Evolutionary conservation across 306 rosid genomes (phyloP).

Genomic region (Dalbergia cochinchinensis): DNA sequence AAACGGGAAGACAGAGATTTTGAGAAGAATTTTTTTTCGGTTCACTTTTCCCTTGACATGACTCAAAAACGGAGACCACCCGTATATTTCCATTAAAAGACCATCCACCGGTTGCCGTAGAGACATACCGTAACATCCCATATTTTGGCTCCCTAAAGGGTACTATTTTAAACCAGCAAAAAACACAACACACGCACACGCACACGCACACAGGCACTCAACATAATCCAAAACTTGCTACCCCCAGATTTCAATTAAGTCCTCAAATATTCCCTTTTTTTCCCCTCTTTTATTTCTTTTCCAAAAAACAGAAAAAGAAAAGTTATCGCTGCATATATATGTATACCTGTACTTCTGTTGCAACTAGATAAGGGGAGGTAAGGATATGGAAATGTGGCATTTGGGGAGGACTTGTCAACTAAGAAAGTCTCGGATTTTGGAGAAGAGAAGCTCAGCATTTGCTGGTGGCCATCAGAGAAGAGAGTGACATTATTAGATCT

Average conservation of each 20-base stretch:
- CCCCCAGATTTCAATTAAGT: neutral
- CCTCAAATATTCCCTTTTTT: neutral
- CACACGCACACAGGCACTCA: neutral
- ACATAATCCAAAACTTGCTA: neutral
- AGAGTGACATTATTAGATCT: slow-evolving; percentile 64
- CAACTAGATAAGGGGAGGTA: slow-evolving; percentile 50
- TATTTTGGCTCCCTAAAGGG: slow-evolving; percentile 31
- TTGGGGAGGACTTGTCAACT: slow-evolving; percentile 37
- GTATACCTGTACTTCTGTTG: slow-evolving; percentile 62
- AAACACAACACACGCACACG: neutral
- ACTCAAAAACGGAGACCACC: slow-evolving; percentile 59
- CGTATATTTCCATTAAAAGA: slow-evolving; percentile 68
- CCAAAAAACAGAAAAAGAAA: no score
- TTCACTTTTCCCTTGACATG: slow-evolving; percentile 59
- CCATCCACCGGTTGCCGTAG: slow-evolving; percentile 55
- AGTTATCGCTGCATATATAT: no score
- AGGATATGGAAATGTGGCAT: slow-evolving; percentile 49
- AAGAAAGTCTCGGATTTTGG: slow-evolving; percentile 66
- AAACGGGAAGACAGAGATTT: slow-evolving; percentile 41
- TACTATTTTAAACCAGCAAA: neutral
- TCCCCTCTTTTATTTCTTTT: no score
- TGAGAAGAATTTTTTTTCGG: slow-evolving; percentile 36
- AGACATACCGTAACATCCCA: slow-evolving; percentile 51
- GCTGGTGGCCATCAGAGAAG: slow-evolving; percentile 63
- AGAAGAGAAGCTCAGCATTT: slow-evolving; percentile 85